Base-by-base conservation (phyloP, 1,284 basidiomycete genomes). In the Fomitopsis schrenkii region DNA sequence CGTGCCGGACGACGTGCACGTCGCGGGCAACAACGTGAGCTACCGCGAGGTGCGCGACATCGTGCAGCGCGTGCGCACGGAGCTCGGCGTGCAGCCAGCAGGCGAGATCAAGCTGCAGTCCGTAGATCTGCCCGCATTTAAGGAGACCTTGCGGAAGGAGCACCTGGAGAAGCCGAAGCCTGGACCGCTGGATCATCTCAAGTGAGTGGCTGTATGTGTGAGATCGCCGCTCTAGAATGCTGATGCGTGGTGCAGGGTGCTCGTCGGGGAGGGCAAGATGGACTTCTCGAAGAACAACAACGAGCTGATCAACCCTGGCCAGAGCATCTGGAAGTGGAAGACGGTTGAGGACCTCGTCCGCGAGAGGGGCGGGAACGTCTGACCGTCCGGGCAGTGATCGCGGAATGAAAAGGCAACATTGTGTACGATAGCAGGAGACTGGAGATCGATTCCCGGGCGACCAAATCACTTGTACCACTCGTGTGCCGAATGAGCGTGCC, bases 281-380 rank as follows among this genome's bases (percentile, higher is more conserved):
- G 68, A 74, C 60, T 70, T 64, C 41, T 67, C 71, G 12, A 40
- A 59, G 35, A 73, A 73, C 58, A 55, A 64, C 42, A 70, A 74
- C 59, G 72, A 73, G 57, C 60, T 72, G 17, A 61, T 74, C 42
- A 72, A 74, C 61, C 72, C 71, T 1, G 63, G 60, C 3, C 58
- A 69, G 59, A 63, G 63, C 38, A 41, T 66, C 10, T 73, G 72
- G 72, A 71, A 71, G 61, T 74, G 72, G 72, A 68, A 66, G 58
- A 67, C 70, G 5, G 59, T 72, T 2, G 67, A 70, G 55, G 68
- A 70, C 26, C 64, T 67, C 50, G 59, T 69, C 44, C 54, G 57
- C 26, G 61, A 59, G 54, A 42, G 40, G 7, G 44, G 53, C 14
- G 57, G 61, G 19, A 17, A 30, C 15, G 22, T 58, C 26, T 42